These are phyloP conservation scores for Medicago truncatula DNA, from an alignment of 306 rosid species.

Conservation along the genomic window MtrunA17r5.0-ANR NC_053043.1:21626001-21626500, in stretches of 20 bases:
- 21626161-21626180: conserved; percentile 1
- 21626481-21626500: too few species aligned
- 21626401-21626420: too few species aligned
- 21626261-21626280: too few species aligned
- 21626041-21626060: not conserved
- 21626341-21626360: not conserved
- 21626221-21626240: too few species aligned
- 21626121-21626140: not conserved
- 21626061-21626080: not conserved
- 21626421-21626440: too few species aligned
- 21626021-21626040: not conserved
- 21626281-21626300: not conserved
- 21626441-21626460: not conserved
- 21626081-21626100: not conserved
- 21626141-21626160: not conserved
- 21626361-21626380: not conserved
- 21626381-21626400: too few species aligned
- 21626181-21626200: not conserved
- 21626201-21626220: too few species aligned
- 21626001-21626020: not conserved
- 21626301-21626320: not conserved
- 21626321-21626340: not conserved
- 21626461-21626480: too few species aligned
- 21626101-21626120: not conserved
- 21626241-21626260: too few species aligned